Percentiles rank a stretch among this genome's conserved stretches.
Evolutionary conservation across 176 grass and related monocot species (phyloP).

Genomic region (Carex cristatella): DNA sequence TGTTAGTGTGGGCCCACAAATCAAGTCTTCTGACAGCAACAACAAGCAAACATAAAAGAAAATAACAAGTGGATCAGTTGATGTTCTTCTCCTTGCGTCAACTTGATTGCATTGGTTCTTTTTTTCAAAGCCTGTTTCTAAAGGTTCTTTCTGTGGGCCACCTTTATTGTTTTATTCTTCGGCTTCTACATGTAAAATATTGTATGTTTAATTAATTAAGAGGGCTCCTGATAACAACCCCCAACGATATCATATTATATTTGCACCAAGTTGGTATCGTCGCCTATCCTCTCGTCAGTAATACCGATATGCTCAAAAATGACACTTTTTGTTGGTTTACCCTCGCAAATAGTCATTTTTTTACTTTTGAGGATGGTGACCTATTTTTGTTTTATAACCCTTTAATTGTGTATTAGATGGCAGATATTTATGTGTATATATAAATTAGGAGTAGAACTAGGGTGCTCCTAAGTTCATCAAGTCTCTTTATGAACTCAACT

Average conservation of each 20-base stretch:
- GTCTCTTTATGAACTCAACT: no score
- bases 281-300: no score
- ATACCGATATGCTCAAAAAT: no score
- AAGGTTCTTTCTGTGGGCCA: not conserved
- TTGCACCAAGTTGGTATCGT: not conserved
- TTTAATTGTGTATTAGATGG: no score
- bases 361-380: no score
- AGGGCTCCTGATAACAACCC: not conserved
- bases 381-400: no score
- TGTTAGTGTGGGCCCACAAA: not conserved
- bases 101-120: not conserved
- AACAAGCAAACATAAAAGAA: not conserved
- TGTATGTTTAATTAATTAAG: not conserved
- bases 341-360: no score
- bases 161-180: not conserved
- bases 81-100: not conserved
- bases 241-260: not conserved
- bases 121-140: not conserved
- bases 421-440: no score
- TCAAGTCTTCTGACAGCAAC: not conserved
- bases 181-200: not conserved
- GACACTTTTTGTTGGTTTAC: no score
- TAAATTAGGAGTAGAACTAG: no score
- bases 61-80: constrained; percentile 2
- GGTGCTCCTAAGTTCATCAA: no score